phyloP scores from a whole-genome alignment of 192 early-diverging fungal genomes.

The Gryganskiella cystojenkinii region DNA sequence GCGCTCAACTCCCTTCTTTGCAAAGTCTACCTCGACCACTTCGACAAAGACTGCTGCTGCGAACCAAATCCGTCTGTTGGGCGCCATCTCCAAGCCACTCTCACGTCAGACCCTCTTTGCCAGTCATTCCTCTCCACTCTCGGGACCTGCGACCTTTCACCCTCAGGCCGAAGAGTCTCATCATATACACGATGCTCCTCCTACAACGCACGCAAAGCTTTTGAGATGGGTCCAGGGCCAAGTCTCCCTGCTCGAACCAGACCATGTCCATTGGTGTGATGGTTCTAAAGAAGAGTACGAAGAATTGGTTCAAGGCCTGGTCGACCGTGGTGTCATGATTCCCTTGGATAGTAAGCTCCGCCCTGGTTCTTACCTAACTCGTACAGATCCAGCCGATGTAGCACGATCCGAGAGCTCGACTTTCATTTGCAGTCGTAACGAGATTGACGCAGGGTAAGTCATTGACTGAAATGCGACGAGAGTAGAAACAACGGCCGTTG shows the following conservation, averaged over 20 bases:
- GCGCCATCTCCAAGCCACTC: conserved; percentile 34
- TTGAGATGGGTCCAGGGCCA: conserved; percentile 42
- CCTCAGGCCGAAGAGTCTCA: conserved; percentile 8
- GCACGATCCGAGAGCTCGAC: conserved; percentile 49
- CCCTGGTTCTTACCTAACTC: conserved; percentile 38
- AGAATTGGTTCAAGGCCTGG: conserved; percentile 14
- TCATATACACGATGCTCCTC: background rate
- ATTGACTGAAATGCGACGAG: too few relatives aligned
- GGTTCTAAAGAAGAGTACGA: conserved; percentile 41
- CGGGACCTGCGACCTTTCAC: conserved; percentile 26
- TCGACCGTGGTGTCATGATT: conserved; percentile 41
- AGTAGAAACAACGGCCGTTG: too few relatives aligned
- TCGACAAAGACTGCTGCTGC: background rate
- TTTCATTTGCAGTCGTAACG: conserved; percentile 36
- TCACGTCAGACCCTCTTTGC: conserved; percentile 40
- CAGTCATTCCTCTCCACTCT: conserved; percentile 32
- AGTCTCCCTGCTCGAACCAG: conserved; percentile 34
- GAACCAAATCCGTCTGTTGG: conserved; percentile 24
- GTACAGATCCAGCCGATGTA: conserved; percentile 46
- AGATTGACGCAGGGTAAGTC: conserved; percentile 43
- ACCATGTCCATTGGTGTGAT: conserved; percentile 51
- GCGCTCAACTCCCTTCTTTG: background rate
- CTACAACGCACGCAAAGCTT: conserved; percentile 29
- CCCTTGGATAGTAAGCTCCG: conserved; percentile 35
- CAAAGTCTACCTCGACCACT: background rate